A percentile compares a stretch with the other conserved stretches of the same genome.
Conservation (phyloP, 768 basidiomycete species). For the Boletus tylopilopsis region DNA sequence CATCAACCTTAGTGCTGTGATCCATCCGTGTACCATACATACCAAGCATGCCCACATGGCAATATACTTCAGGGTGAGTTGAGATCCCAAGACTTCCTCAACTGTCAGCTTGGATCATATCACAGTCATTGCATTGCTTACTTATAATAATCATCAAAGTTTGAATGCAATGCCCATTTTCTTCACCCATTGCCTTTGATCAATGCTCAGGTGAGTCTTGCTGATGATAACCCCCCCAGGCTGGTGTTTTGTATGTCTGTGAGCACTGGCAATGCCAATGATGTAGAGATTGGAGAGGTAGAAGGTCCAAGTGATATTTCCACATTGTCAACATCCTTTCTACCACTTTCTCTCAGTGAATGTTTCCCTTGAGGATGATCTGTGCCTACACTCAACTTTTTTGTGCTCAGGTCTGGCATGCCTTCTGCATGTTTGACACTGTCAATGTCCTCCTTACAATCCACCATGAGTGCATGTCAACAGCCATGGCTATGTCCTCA, state of each 20-base stretch:
- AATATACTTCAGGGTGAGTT: too few relatives aligned
- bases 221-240: too few relatives aligned
- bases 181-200: too few relatives aligned
- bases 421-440: conserved; percentile 2
- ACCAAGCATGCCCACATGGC: too few relatives aligned
- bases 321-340: conserved; percentile 42
- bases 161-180: too few relatives aligned
- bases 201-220: too few relatives aligned
- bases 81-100: too few relatives aligned
- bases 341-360: conserved; percentile 60
- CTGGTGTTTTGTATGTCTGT: conserved; percentile 51
- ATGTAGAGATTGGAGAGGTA: conserved; percentile 5
- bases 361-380: conserved; percentile 47
- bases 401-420: conserved; percentile 50
- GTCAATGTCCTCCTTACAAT: conserved; percentile 1
- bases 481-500: conserved; percentile 68
- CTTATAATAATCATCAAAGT: too few relatives aligned
- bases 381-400: conserved; percentile 55
- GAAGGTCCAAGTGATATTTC: background rate
- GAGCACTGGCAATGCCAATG: conserved; percentile 12
- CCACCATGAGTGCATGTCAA: conserved; percentile 43
- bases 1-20: too few relatives aligned
- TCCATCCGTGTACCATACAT: too few relatives aligned
- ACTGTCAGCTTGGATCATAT: too few relatives aligned
- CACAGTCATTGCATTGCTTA: too few relatives aligned